Evolutionary conservation across 2,329 filamentous ascomycete species (phyloP).

Genomic region (Neopestalotiopsis rosae): DNA sequence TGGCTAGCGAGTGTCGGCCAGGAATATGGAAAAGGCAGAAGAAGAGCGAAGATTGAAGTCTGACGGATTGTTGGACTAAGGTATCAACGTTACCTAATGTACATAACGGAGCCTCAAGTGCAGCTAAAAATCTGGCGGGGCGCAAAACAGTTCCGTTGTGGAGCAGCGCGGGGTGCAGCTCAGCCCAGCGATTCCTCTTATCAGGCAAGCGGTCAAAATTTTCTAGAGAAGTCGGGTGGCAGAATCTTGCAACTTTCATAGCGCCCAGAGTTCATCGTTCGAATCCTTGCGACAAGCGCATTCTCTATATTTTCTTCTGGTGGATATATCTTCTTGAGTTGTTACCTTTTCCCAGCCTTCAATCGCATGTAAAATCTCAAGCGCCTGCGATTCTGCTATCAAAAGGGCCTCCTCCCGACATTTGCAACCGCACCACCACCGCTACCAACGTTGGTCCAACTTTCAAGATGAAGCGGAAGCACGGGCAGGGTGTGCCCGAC

Average conservation of each 20-base stretch:
- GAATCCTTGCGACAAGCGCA: background rate
- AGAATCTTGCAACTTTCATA: slow-evolving; percentile 7
- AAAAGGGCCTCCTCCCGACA: background rate
- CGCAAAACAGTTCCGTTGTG: background rate
- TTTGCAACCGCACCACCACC: background rate
- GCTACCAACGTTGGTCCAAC: background rate
- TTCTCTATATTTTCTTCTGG: background rate
- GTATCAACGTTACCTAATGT: background rate
- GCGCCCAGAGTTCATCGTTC: background rate
- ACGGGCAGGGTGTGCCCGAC: slow-evolving; percentile 34
- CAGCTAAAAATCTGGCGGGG: background rate
- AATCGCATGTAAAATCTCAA: background rate
- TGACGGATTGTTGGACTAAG: no score
- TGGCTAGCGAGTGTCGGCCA: no score
- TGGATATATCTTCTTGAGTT: background rate
- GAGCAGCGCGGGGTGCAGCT: slow-evolving; percentile 7
- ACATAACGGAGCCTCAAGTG: background rate
- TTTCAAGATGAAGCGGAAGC: slow-evolving; percentile 38
- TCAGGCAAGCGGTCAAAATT: slow-evolving; percentile 13
- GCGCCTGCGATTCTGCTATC: background rate
- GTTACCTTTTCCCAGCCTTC: background rate
- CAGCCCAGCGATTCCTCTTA: background rate
- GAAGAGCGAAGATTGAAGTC: no score
- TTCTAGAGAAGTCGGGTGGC: slow-evolving; percentile 2
- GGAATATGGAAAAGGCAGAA: no score